Evolutionary conservation across 2,329 filamentous ascomycete genomes (phyloP).

Genomic region (Beauveria sp.): DNA sequence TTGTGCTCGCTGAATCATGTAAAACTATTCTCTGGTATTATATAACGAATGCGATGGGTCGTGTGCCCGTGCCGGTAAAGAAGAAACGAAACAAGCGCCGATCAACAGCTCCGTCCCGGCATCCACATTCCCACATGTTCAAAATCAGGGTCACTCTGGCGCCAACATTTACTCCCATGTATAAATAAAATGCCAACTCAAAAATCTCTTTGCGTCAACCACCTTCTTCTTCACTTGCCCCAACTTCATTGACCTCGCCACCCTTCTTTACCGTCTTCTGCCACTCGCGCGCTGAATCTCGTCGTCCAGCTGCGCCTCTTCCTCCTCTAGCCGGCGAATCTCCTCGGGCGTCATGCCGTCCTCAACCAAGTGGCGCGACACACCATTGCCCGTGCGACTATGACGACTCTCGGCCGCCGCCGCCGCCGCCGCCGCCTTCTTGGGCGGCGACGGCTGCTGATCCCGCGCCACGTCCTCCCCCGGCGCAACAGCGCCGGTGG

Average conservation of each 20-base stretch:
- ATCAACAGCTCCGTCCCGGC: too few relatives aligned
- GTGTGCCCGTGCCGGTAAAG: background rate
- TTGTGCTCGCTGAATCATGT: too few relatives aligned
- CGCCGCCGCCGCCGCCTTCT: background rate
- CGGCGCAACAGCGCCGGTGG: too few relatives aligned
- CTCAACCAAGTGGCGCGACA: slow-evolving; percentile 42
- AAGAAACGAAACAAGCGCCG: background rate
- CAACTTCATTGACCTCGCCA: too few relatives aligned
- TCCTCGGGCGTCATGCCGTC: slow-evolving; percentile 54
- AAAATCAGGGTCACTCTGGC: background rate
- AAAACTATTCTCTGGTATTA: too few relatives aligned
- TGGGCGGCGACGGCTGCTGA: background rate
- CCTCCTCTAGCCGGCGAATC: slow-evolving; percentile 47
- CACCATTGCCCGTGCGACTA: slow-evolving; percentile 19
- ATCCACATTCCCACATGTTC: too few relatives aligned
- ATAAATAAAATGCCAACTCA: background rate
- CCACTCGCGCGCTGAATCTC: slow-evolving; percentile 42
- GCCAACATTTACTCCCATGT: background rate
- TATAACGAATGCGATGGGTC: too few relatives aligned
- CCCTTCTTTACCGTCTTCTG: slow-evolving; percentile 13
- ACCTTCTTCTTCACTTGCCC: too few relatives aligned
- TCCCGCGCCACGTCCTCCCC: background rate
- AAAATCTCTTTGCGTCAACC: background rate
- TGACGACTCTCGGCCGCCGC: slow-evolving; percentile 3
- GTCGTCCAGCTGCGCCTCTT: slow-evolving; percentile 48